These are phyloP conservation scores for Emergomyces pasteurianus DNA, from an alignment of 2,329 filamentous ascomycete species.

Conservation along the genomic window DNA sequence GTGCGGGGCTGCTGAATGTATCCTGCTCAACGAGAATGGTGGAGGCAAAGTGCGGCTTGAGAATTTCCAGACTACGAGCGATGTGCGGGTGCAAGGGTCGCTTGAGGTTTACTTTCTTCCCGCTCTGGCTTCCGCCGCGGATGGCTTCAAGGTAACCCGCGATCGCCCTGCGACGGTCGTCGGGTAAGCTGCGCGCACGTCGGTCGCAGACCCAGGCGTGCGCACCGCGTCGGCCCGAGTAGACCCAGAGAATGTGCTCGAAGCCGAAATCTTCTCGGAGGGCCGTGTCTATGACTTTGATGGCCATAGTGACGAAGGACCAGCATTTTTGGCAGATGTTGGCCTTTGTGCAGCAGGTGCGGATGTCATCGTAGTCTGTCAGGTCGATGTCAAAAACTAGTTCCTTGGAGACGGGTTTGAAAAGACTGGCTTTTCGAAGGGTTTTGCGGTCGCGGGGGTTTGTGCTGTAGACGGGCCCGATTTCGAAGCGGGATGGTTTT, in stretches of 20 bases:
- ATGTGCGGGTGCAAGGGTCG: conserved; percentile 86
- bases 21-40: conserved; percentile 78
- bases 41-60: conserved; percentile 71
- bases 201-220: conserved; percentile 98
- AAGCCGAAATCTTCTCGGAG: conserved; percentile 93
- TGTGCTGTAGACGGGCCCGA: conserved; percentile 89
- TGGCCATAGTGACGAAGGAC: conserved; percentile 95
- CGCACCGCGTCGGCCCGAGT: conserved; percentile 88
- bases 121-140: conserved; percentile 72
- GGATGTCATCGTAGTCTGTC: conserved; percentile 95
- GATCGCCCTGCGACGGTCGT: conserved; percentile 72
- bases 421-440: conserved; percentile 64
- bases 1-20: conserved; percentile 61
- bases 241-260: conserved; percentile 95
- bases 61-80: conserved; percentile 68
- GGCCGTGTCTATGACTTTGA: conserved; percentile 80
- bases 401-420: conserved; percentile 83
- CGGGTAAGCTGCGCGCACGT: conserved; percentile 70
- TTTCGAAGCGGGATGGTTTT: conserved; percentile 91
- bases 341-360: conserved; percentile 86
- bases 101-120: conserved; percentile 74
- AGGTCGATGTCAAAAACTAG: conserved; percentile 98
- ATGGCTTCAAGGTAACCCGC: conserved; percentile 83
- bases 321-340: conserved; percentile 93
- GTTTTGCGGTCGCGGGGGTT: conserved; percentile 91